Evolutionary conservation across 192 early-diverging fungal genomes (phyloP).

Genomic region (Phlyctochytrium arcticum): DNA sequence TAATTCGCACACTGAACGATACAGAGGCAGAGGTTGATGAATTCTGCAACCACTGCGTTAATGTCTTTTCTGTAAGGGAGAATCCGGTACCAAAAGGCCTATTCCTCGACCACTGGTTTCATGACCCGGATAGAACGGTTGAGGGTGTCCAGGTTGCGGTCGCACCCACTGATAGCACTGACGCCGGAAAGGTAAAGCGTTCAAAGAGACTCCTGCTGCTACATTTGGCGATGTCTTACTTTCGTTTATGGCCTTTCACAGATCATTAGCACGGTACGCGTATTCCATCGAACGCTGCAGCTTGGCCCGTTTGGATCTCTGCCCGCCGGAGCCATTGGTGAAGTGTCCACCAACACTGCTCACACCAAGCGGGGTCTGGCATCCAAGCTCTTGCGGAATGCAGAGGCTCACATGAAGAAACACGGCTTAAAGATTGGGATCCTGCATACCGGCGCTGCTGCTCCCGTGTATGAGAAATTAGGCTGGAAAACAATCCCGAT

Average conservation of each 20-base stretch:
- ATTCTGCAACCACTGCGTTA: not conserved
- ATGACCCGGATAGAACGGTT: not conserved
- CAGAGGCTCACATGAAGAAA: not conserved
- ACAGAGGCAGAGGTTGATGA: not conserved
- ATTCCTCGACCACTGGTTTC: constrained; percentile 7
- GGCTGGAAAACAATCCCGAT: constrained; percentile 1
- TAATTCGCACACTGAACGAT: too few species aligned
- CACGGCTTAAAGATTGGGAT: not conserved
- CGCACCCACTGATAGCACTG: not conserved
- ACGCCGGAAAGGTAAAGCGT: not conserved
- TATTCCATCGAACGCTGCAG: constrained; percentile 3
- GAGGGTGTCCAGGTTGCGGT: constrained; percentile 2
- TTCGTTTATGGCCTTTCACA: not conserved
- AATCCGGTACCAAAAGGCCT: not conserved
- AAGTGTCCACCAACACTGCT: constrained; percentile 2
- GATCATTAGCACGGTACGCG: constrained; percentile 1
- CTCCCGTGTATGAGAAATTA: not conserved
- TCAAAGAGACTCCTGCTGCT: not conserved
- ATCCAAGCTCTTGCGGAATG: not conserved
- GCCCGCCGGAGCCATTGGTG: constrained; percentile 7
- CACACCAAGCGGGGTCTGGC: not conserved
- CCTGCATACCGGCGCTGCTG: constrained; percentile 3
- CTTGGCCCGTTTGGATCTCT: not conserved
- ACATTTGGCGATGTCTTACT: not conserved
- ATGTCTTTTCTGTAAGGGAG: not conserved